A percentile compares a stretch with the other conserved stretches of the same genome.
Evolutionary conservation across 2,329 filamentous ascomycete species (phyloP).

Genomic region (Epichloe gansuensis): DNA sequence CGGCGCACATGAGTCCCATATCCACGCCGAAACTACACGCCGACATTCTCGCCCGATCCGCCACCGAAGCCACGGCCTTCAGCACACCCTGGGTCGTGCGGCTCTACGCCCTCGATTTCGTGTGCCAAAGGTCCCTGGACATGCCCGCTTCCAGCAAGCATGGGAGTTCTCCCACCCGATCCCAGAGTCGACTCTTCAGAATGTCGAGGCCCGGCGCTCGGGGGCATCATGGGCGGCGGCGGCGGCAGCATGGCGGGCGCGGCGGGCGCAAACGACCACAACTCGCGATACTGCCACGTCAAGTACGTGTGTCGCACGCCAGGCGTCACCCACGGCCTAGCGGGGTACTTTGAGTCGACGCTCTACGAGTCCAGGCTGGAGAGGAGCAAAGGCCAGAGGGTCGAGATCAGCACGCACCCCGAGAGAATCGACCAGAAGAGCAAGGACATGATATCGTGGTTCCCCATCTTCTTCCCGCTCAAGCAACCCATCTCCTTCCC

Average conservation of each 20-base stretch:
- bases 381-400: constrained; percentile 32
- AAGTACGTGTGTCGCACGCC: constrained; percentile 67
- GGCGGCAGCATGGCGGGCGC: constrained; percentile 63
- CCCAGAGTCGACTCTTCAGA: constrained; percentile 42
- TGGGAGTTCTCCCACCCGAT: constrained; percentile 76
- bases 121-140: constrained; percentile 52
- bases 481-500: constrained; percentile 85
- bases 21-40: constrained; percentile 74
- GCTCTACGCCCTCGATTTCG: constrained; percentile 78
- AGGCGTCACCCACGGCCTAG: constrained; percentile 81
- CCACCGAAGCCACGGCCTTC: constrained; percentile 58
- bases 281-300: constrained; percentile 65
- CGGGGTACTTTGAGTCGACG: constrained; percentile 94
- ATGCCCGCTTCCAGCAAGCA: constrained; percentile 55
- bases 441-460: constrained; percentile 98
- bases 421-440: constrained; percentile 87
- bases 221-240: constrained; percentile 53
- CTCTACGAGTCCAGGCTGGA: constrained; percentile 53
- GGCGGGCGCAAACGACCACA: constrained; percentile 82
- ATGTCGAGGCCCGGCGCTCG: constrained; percentile 44
- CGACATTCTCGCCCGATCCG: constrained; percentile 56
- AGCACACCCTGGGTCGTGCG: constrained; percentile 93
- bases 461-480: constrained; percentile 94
- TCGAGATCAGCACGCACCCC: constrained; percentile 87
- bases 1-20: constrained; percentile 86